Evolutionary conservation across 2,329 filamentous ascomycete genomes (phyloP), one percentile per base, ranked within the genome.

Genomic region (Diaporthe vexans): DNA sequence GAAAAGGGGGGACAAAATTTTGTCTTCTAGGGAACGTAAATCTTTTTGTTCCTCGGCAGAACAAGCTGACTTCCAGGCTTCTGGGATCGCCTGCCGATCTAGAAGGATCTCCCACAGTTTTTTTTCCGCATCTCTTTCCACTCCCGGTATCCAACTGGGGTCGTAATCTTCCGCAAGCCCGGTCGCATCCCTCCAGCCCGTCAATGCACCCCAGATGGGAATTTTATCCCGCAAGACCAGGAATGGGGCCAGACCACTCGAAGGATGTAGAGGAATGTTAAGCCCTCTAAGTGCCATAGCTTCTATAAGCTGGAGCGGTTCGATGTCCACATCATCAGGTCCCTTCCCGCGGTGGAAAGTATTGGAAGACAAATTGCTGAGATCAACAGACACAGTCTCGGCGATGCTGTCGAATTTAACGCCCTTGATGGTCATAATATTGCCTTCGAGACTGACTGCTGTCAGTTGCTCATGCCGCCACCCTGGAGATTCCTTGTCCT

Each of bases 31-130:
- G 2, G 24, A 15, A 2, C 37, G 19, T 10, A n/a, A 6, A 33
- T 48, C n/a, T 8, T n/a, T 48, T 33, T 11, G 40, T 17, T 48
- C 37, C 59, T 63, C 40, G 17, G 59, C 37, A 7, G 59, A 33
- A 15, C 59, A 63, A 48, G 40, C 40, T 24, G 7, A n/a, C 59
- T 63, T 63, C 59, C 59, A 63, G 21, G 8, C 40, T 15, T 48
- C 24, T 4, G 59, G 59, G 13, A 63, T 63, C 17, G 33, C 4
- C 33, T 63, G 40, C 10, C 59, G 59, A 15, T 40, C 59, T 24
- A 63, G 24, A 33, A 63, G 59, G 29, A 63, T 63, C 26, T 48
- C 59, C 59, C 59, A 63, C 26, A 63, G 19, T 15, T 15, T 63
- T 29, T 5, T 29, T 3, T 3, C 29, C 29, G 29, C 29, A 29